phyloP scores from a whole-genome alignment of 2,329 filamentous ascomycete genomes.

The Monosporascus sp. region DNA sequence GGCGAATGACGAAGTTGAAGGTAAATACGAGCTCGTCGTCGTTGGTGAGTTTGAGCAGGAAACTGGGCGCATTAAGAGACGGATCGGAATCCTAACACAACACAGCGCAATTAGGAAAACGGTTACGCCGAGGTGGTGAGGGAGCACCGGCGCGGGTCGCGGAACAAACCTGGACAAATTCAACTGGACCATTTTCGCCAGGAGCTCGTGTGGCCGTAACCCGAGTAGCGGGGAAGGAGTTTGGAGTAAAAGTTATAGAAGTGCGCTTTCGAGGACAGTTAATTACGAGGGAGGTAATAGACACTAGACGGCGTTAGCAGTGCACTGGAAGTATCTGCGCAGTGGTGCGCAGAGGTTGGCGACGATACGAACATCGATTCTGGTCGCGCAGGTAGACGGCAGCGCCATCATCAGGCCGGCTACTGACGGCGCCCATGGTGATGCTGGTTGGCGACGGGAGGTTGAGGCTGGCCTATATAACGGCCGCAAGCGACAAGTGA shows the following conservation, averaged over 20 bases:
- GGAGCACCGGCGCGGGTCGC: constrained; percentile 7
- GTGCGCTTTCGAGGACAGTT: constrained; percentile 74
- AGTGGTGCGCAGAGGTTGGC: constrained; percentile 8
- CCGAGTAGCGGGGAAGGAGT: constrained; percentile 79
- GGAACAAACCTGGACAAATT: constrained; percentile 79
- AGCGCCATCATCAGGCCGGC: constrained; percentile 78
- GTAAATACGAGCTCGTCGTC: constrained; percentile 91
- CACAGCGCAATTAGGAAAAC: constrained; percentile 13
- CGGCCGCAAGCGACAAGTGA: constrained; percentile 14
- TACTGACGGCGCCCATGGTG: constrained; percentile 89
- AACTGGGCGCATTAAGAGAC: constrained; percentile 52
- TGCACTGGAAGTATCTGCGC: not conserved
- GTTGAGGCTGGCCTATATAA: constrained; percentile 21
- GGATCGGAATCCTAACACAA: constrained; percentile 73
- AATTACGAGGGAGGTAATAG: constrained; percentile 77
- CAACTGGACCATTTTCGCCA: constrained; percentile 71
- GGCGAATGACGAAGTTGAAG: constrained; percentile 79
- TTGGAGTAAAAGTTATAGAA: constrained; percentile 74
- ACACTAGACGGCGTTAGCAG: constrained; percentile 54
- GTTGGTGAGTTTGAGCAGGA: constrained; percentile 81
- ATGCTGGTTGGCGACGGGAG: constrained; percentile 19
- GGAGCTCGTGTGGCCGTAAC: constrained; percentile 66
- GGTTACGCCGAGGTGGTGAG: constrained; percentile 7
- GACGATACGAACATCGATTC: constrained; percentile 66
- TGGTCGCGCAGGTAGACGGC: constrained; percentile 85